Evolutionary conservation across 306 rosid genomes (phyloP), one percentile per base, ranked within the genome.

Genomic region (Coriaria nepalensis): DNA sequence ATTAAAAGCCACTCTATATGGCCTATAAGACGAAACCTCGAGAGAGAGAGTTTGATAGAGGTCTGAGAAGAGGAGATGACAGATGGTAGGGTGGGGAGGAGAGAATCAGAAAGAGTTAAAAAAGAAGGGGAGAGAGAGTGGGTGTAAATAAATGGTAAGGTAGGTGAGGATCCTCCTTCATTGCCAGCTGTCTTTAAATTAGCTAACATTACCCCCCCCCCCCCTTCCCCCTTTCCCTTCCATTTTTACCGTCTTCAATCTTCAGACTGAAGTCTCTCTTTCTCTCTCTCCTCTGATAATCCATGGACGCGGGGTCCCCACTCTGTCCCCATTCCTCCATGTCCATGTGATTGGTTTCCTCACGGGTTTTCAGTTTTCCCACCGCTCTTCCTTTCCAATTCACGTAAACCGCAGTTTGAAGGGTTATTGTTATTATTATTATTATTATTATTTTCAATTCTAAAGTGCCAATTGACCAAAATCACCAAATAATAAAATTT

Each of bases 141-240:
- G 37, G 34, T 0, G 59, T 12, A 33, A 36, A 40, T 40, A 46
- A 53, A 13, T 56, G 11, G 10, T 35, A 47, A 32, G 63, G 63
- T 59, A 40, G 63, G 63, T 59, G 55, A 48, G 63, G 70, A 61
- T 79, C 86, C 56, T 66, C 62, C 87, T 77, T 82, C 94, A 77
- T 73, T 84, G 98, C 98, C 71, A 92, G 98, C 93, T 92, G 98
- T 74, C 81, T 60, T 77, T 83, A 15, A 13, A 34, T 37, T 29
- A 78, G 70, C 90, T 64, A 70, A 64, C 63, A 54, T 59, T 40
- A 20, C 7, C 41, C 6, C 49, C 35, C 49, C 32, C 37, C 43
- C 56, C 53, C 59, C 13, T 48, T 63, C 53, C 79, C 71, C n/a
- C n/a, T n/a, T n/a, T 20, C 29, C 29, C 29, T 20, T 20, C 3